A percentile compares a stretch with the other conserved stretches of the same genome.
phyloP scores from a whole-genome alignment of 352 stramenopile genomes.

The Pythium aquatile region DNA sequence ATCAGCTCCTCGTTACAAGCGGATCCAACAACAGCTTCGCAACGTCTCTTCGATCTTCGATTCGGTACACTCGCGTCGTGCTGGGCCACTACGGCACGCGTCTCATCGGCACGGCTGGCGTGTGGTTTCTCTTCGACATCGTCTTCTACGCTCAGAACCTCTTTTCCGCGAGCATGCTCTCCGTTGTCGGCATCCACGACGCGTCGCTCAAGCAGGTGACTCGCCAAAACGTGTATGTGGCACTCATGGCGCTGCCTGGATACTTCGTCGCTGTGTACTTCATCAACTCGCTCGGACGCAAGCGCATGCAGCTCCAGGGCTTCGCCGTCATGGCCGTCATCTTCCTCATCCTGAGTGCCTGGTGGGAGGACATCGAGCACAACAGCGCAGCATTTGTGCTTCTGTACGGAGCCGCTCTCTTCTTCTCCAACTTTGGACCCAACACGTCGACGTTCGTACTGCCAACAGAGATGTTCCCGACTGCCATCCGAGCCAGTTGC shows the following conservation, averaged over 20 bases:
- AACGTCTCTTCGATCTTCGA: neutral
- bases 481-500: conserved; percentile 82
- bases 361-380: conserved; percentile 56
- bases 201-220: conserved; percentile 51
- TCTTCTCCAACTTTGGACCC: conserved; percentile 86
- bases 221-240: conserved; percentile 55
- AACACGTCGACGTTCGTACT: conserved; percentile 82
- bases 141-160: conserved; percentile 80
- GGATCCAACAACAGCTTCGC: neutral
- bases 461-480: conserved; percentile 85
- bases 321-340: conserved; percentile 69
- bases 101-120: conserved; percentile 65
- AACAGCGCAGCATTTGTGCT: conserved; percentile 64
- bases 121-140: conserved; percentile 88
- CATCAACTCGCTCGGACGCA: conserved; percentile 69
- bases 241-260: conserved; percentile 73
- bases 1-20: neutral
- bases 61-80: conserved; percentile 35
- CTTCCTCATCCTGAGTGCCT: conserved; percentile 58
- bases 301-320: conserved; percentile 72
- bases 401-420: conserved; percentile 71
- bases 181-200: conserved; percentile 51
- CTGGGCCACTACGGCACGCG: conserved; percentile 45
- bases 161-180: conserved; percentile 71
- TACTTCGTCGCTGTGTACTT: conserved; percentile 79